Evolutionary conservation across 352 stramenopile genomes (phyloP).

Genomic region (Aphanomyces cochlioides): DNA sequence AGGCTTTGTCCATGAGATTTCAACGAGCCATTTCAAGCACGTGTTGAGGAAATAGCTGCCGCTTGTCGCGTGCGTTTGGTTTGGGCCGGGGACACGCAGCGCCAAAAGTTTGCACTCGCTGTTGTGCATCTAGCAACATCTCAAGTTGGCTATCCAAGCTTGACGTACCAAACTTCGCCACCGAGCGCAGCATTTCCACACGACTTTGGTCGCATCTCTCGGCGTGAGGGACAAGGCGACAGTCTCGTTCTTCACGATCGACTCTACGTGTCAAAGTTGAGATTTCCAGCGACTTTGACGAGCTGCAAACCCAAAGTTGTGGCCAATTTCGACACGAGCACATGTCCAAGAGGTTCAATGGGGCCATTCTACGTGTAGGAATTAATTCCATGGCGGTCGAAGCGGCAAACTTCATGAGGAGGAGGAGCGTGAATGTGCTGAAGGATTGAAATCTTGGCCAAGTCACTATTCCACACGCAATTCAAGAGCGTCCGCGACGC

Average conservation of each 20-base stretch:
- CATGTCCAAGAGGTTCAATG: constrained; percentile 18
- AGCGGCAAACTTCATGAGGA: constrained; percentile 22
- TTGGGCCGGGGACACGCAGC: constrained; percentile 54
- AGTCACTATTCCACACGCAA: constrained; percentile 57
- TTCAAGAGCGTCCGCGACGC: constrained; percentile 58
- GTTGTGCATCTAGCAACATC: constrained; percentile 34
- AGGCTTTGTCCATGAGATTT: constrained; percentile 27
- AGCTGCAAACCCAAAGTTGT: constrained; percentile 13
- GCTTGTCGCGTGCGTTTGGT: constrained; percentile 50
- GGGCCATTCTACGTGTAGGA: not conserved
- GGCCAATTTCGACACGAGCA: not conserved
- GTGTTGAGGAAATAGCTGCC: constrained; percentile 55
- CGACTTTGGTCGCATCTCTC: constrained; percentile 28
- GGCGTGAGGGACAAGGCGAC: constrained; percentile 10
- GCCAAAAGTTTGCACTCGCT: constrained; percentile 65
- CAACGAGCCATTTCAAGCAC: constrained; percentile 43
- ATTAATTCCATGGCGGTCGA: too few relatives aligned
- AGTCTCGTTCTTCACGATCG: not conserved
- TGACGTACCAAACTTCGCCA: constrained; percentile 42
- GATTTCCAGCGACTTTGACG: not conserved
- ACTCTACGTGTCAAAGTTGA: constrained; percentile 10
- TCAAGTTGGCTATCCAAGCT: too few relatives aligned
- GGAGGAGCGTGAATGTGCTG: constrained; percentile 61
- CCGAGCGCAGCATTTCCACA: constrained; percentile 70
- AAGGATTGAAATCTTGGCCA: constrained; percentile 60